Evolutionary conservation across 331 rosid genomes (phyloP), one percentile per base, ranked within the genome.

Genomic region (Quercus lobata): DNA sequence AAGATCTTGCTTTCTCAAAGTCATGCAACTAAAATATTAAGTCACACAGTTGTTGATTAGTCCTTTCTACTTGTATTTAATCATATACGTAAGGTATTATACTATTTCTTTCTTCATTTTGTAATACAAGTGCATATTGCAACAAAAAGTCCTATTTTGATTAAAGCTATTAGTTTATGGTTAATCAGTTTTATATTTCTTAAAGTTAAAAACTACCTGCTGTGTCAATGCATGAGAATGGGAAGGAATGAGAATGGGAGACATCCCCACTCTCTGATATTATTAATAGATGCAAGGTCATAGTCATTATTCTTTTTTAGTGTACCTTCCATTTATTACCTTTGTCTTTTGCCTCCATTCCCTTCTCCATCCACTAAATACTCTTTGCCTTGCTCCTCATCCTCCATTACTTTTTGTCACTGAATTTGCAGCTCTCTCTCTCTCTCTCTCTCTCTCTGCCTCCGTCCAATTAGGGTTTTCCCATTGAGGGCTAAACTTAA

Each of bases 271-370:
- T 82, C 71, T 69, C 11, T 83, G 90, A 86, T 79, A 89, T 82
- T 86, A 92, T 92, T 86, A 87, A 85, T 85, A 83, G 91, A 84
- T 82, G 88, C 88, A 89, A 82, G 81, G 91, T 88, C 94, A 85
- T 76, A 86, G 93, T 89, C 92, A 81, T 82, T 90, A 81, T 82
- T 90, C 87, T 89, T 93, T 87, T 83, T 66, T 78, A 88, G 95
- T 87, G 93, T 91, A 85, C 89, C 89, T 85, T 85, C 83, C 92
- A 88, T 94, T 94, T 91, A 90, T 92, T 84, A 83, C 86, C 87
- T 87, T 86, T 92, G 97, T 92, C 97, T 91, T 91, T 92, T 90
- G 88, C 91, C 78, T 80, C 91, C 90, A 87, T 84, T 84, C 87
- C 89, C 89, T 85, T 86, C 91, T 85, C 89, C 91, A 84, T 87